A percentile compares a stretch with the other conserved stretches of the same genome.
Evolutionary conservation across 805 yeast genomes (phyloP).

Genomic region (Candida nanaspora): DNA sequence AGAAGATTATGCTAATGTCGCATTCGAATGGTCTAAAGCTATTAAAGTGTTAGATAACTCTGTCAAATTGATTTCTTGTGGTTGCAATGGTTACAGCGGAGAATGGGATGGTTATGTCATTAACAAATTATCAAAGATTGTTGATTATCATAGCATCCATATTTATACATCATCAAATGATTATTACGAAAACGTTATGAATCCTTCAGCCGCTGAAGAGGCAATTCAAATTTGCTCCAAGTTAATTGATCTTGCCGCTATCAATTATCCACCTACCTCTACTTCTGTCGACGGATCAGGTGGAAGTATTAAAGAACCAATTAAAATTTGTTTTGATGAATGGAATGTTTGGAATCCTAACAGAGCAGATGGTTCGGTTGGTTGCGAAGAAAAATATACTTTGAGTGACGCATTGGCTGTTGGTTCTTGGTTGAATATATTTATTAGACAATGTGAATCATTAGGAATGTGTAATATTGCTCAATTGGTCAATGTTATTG

Average conservation of each 20-base stretch:
- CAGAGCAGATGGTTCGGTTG: slow-evolving; percentile 22
- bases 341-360: slow-evolving; percentile 31
- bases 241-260: slow-evolving; percentile 23
- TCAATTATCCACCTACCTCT: slow-evolving; percentile 9
- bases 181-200: slow-evolving; percentile 21
- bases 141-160: slow-evolving; percentile 26
- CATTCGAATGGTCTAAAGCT: slow-evolving; percentile 29
- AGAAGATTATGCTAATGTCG: slow-evolving; percentile 23
- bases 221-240: slow-evolving; percentile 22
- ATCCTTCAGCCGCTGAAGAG: slow-evolving; percentile 26
- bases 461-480: slow-evolving; percentile 30
- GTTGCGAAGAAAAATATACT: slow-evolving; percentile 26
- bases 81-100: slow-evolving; percentile 20
- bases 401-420: slow-evolving; percentile 27
- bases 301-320: slow-evolving; percentile 5
- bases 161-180: slow-evolving; percentile 23
- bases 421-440: slow-evolving; percentile 28
- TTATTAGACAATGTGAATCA: slow-evolving; percentile 23
- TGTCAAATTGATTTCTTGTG: slow-evolving; percentile 24
- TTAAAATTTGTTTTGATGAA: slow-evolving; percentile 27
- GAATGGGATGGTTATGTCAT: slow-evolving; percentile 25
- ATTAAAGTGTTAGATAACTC: slow-evolving; percentile 23
- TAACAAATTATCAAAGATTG: slow-evolving; percentile 17
- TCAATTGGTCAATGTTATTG: slow-evolving; percentile 28
- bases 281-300: slow-evolving; percentile 8